Conservation (phyloP, 2,329 filamentous ascomycete species). For the Hansfordia pulvinata region DNA sequence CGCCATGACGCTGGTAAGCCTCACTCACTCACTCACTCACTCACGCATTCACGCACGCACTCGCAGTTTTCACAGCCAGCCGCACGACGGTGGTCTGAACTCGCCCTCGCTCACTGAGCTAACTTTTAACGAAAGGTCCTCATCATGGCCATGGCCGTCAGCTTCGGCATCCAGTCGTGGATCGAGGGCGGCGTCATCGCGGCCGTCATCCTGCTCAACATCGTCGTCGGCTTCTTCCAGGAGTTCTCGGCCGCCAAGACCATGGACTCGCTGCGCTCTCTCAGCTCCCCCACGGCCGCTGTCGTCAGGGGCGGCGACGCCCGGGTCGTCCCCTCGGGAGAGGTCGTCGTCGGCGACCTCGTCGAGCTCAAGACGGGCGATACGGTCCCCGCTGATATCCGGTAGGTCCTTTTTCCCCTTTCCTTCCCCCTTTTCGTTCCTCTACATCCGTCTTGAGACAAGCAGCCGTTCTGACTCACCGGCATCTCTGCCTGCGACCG, state of each 20-base stretch:
- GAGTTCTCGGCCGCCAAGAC: constrained; percentile 42
- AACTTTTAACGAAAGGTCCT: constrained; percentile 18
- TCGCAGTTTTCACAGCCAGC: not conserved
- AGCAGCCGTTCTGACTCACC: no score
- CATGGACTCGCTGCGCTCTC: constrained; percentile 35
- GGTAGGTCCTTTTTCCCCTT: constrained; percentile 8
- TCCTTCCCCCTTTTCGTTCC: no score
- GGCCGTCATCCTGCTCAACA: constrained; percentile 36
- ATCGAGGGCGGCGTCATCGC: constrained; percentile 42
- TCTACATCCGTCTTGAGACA: no score
- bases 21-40: no score
- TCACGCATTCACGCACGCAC: no score
- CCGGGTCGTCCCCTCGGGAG: constrained; percentile 34
- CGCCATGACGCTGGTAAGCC: constrained; percentile 46
- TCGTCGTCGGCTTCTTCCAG: constrained; percentile 39
- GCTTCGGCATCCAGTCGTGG: constrained; percentile 35
- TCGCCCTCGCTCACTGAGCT: not conserved
- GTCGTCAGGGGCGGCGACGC: constrained; percentile 35
- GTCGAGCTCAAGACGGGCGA: constrained; percentile 38
- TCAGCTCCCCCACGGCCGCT: constrained; percentile 34
- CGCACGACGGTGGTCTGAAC: no score
- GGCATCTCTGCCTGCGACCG: no score
- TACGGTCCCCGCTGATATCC: constrained; percentile 26
- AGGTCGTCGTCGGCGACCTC: constrained; percentile 44
- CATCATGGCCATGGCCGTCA: constrained; percentile 36